Evolutionary conservation across 1,139 yeast species (phyloP).

Genomic region (Komagataea norvegica): DNA sequence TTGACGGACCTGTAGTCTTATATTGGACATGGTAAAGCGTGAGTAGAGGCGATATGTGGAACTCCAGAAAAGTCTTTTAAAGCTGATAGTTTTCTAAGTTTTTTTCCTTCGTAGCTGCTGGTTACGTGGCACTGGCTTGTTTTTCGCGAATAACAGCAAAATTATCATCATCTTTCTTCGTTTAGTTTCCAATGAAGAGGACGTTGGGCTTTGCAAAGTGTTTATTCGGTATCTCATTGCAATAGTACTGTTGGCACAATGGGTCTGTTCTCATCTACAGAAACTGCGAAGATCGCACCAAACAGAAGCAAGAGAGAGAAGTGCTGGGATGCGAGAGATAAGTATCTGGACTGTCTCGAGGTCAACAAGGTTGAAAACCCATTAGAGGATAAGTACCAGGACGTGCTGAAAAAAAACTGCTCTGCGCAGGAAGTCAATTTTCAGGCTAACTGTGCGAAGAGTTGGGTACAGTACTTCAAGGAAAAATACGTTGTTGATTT

Average conservation of each 20-base stretch:
- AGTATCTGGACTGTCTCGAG: constrained; percentile 55
- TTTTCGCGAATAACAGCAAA: too few species aligned
- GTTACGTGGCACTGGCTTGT: too few species aligned
- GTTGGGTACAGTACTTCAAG: constrained; percentile 68
- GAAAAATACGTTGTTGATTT: constrained; percentile 58
- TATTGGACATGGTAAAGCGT: constrained; percentile 29
- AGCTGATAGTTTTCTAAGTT: too few species aligned
- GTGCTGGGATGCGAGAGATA: constrained; percentile 70
- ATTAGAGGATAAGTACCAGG: constrained; percentile 33
- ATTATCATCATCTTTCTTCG: neutral
- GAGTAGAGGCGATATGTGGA: too few species aligned
- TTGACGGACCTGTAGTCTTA: constrained; percentile 65
- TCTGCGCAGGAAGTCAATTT: constrained; percentile 41
- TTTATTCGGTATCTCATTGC: too few species aligned
- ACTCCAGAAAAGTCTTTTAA: too few species aligned
- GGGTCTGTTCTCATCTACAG: constrained; percentile 33
- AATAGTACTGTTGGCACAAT: constrained; percentile 21
- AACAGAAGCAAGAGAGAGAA: constrained; percentile 47
- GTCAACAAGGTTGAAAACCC: constrained; percentile 47
- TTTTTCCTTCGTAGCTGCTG: too few species aligned
- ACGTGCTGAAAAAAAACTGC: constrained; percentile 37
- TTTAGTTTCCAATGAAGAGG: neutral
- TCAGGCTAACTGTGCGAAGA: constrained; percentile 51
- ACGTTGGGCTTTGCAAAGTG: too few species aligned
- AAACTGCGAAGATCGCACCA: constrained; percentile 37